phyloP scores from a whole-genome alignment of 164 flowering plant genomes.

The Berberis vulgaris region DNA sequence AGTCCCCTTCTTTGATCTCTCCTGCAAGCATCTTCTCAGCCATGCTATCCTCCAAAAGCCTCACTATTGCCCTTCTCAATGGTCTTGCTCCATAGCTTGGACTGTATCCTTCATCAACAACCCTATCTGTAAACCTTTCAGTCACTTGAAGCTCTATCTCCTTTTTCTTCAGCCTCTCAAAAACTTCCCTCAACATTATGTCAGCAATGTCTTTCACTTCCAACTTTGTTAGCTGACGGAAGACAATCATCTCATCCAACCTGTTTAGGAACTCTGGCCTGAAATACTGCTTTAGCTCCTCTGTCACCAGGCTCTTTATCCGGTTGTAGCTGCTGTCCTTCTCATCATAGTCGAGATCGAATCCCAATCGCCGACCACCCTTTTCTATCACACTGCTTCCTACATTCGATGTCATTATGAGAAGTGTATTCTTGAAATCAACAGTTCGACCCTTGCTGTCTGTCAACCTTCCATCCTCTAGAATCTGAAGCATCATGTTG shows the following conservation, averaged over 20 bases:
- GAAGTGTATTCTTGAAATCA: slow-evolving; percentile 26
- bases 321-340: slow-evolving; percentile 13
- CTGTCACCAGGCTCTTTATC: slow-evolving; percentile 16
- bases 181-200: slow-evolving; percentile 23
- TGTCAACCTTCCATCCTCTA: slow-evolving; percentile 30
- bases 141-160: slow-evolving; percentile 16
- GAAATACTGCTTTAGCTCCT: slow-evolving; percentile 21
- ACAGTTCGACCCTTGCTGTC: slow-evolving; percentile 28
- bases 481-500: slow-evolving; percentile 28
- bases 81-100: slow-evolving; percentile 32
- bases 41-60: slow-evolving; percentile 23
- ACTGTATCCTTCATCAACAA: slow-evolving; percentile 25
- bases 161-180: slow-evolving; percentile 12
- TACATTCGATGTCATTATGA: slow-evolving; percentile 31
- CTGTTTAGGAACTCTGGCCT: slow-evolving; percentile 32
- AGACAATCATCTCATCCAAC: slow-evolving; percentile 28
- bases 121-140: slow-evolving; percentile 15
- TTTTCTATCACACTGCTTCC: slow-evolving; percentile 18
- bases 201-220: slow-evolving; percentile 22
- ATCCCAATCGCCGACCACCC: slow-evolving; percentile 13
- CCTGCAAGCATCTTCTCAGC: slow-evolving; percentile 24
- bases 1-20: slow-evolving; percentile 19
- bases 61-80: slow-evolving; percentile 23
- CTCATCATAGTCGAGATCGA: slow-evolving; percentile 14
- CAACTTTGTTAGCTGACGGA: slow-evolving; percentile 18